A percentile compares a stretch with the other conserved stretches of the same genome.
Evolutionary conservation across 73 alveolate species (phyloP).

Genomic region (Paramecium biaurelia): DNA sequence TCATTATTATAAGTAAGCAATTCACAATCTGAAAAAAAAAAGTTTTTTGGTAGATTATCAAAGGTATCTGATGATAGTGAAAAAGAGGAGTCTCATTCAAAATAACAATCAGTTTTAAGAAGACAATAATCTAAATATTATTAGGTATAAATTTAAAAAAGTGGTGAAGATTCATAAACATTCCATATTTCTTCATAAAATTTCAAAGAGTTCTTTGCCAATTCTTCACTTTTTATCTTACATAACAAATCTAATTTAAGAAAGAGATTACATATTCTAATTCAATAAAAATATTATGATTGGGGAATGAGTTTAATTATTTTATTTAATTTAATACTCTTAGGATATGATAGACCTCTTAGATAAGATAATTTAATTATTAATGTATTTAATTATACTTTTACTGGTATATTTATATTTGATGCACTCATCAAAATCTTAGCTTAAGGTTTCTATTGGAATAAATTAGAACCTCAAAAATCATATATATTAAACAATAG

Average conservation of each 20-base stretch:
- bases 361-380: not conserved
- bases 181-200: not conserved
- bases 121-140: not conserved
- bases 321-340: not conserved
- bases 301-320: not conserved
- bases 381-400: not conserved
- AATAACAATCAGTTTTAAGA: not conserved
- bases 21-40: not conserved
- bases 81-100: not conserved
- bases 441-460: not conserved
- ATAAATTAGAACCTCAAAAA: not conserved
- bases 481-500: not conserved
- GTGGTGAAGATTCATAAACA: not conserved
- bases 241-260: not conserved
- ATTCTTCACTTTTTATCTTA: not conserved
- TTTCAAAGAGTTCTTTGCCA: not conserved
- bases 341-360: conserved; percentile 17
- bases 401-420: not conserved
- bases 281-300: not conserved
- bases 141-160: not conserved
- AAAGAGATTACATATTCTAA: not conserved
- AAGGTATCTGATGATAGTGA: not conserved
- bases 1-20: not conserved
- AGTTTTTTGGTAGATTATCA: not conserved
- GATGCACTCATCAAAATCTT: not conserved